phyloP scores from a whole-genome alignment of 768 basidiomycete species.

The Tricholoma furcatifolium region DNA sequence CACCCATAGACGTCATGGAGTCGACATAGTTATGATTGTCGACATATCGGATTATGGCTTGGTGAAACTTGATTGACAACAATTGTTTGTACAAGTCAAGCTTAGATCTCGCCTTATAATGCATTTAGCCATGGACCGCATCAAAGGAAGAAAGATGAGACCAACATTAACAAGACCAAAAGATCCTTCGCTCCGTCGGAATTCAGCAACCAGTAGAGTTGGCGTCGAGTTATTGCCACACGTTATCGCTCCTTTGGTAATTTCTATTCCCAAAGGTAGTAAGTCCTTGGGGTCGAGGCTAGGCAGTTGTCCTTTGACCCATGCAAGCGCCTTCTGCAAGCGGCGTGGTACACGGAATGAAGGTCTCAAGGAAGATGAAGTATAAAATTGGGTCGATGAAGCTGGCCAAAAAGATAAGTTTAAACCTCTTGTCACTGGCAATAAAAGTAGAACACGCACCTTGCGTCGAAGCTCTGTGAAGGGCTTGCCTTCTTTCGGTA shows the following conservation, averaged over 20 bases:
- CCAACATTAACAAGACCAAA: constrained; percentile 77
- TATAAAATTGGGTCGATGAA: constrained; percentile 26
- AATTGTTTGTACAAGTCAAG: constrained; percentile 84
- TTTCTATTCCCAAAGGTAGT: constrained; percentile 80
- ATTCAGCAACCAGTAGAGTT: constrained; percentile 78
- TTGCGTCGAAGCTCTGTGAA: constrained; percentile 39
- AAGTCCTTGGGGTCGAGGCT: constrained; percentile 77
- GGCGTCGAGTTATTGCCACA: constrained; percentile 87
- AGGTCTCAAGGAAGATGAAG: constrained; percentile 27
- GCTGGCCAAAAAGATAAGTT: constrained; percentile 13
- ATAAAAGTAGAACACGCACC: constrained; percentile 27
- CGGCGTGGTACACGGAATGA: constrained; percentile 32
- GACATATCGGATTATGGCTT: constrained; percentile 60
- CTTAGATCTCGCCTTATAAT: constrained; percentile 70
- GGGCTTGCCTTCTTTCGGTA: constrained; percentile 36
- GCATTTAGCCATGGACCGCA: neutral
- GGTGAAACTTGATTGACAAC: constrained; percentile 67
- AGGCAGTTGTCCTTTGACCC: constrained; percentile 64
- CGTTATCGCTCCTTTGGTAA: constrained; percentile 78
- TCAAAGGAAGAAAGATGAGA: constrained; percentile 5
- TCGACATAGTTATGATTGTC: constrained; percentile 77
- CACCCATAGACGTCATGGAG: constrained; percentile 65
- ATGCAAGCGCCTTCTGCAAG: constrained; percentile 42
- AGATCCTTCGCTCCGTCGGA: constrained; percentile 72
- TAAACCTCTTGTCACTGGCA: neutral